Evolutionary conservation across 2,329 filamentous ascomycete genomes (phyloP), one percentile per base, ranked within the genome.

Genomic region (Talaromyces verruculosus): DNA sequence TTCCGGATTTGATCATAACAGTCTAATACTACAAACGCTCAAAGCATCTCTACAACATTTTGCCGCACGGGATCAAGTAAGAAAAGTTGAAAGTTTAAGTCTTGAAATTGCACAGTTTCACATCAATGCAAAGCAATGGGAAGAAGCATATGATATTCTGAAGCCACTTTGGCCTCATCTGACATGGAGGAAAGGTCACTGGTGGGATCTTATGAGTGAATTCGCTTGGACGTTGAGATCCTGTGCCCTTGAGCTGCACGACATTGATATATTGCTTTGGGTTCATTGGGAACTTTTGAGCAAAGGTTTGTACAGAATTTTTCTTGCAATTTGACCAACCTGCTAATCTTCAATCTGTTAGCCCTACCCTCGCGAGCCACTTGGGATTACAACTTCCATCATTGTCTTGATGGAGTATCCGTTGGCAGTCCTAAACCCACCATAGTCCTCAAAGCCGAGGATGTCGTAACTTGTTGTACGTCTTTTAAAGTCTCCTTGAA

Each of bases 141-240:
- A 76, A 5, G 80, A 85, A 55, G 87, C 85, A 6, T 77, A 85
- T 63, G 73, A 80, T 28, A 76, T 84, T 2, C 77, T 89, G 22
- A 77, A 77, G 41, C 80, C 84, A 3, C 72, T 88, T 1, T 89
- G 87, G 87, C 72, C 83, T 47, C 79, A 73, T 10, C 82, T 85
- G 72, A 80, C 78, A n/a, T 89, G 87, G 87, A 83, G 87, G 55
- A 76, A 75, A 51, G 83, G 87, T 71, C 81, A 83, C n/a, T 89
- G 87, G 87, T 86, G 84, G 81, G 73, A 77, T 49, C 77, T 87
- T 3, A 84, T 87, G 68, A 80, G 79, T 63, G 81, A 83, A 47
- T 81, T 87, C 47, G 78, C 84, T 53, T 84, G 81, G 78, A 77
- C 81, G 8, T 75, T 88, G 43, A 80, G 86, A 67, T 81, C 85